phyloP scores from a whole-genome alignment of 192 early-diverging fungal genomes.

The Chytriomyces sp. region DNA sequence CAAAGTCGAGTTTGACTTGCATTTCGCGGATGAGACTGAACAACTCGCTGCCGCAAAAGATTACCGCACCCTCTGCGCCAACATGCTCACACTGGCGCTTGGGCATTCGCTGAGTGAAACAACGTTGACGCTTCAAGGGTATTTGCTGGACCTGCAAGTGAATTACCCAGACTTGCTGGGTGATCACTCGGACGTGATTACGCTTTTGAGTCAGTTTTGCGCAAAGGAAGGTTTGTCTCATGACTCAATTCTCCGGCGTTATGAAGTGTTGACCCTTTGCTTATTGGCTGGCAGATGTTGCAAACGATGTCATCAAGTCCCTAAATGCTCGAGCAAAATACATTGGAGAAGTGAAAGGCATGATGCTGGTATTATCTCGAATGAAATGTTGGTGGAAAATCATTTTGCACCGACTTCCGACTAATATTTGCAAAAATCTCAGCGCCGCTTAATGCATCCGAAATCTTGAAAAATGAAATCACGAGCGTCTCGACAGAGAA shows the following conservation, averaged over 20 bases:
- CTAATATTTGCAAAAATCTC: not conserved
- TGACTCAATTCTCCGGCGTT: not conserved
- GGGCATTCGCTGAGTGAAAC: constrained; percentile 50
- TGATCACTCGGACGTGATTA: constrained; percentile 43
- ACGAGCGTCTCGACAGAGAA: not conserved
- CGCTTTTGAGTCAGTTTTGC: constrained; percentile 51
- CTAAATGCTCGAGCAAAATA: constrained; percentile 48
- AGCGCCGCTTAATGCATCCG: not conserved
- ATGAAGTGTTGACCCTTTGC: not conserved
- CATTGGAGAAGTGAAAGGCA: constrained; percentile 55
- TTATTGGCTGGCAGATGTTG: constrained; percentile 31
- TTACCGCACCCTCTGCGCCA: constrained; percentile 39
- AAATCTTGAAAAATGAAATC: constrained; percentile 34
- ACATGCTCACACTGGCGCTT: constrained; percentile 45
- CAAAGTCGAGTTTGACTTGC: constrained; percentile 39
- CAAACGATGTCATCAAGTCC: constrained; percentile 46
- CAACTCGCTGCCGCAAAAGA: constrained; percentile 37
- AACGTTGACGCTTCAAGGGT: constrained; percentile 50
- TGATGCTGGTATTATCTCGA: constrained; percentile 31
- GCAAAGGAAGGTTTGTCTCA: constrained; percentile 45
- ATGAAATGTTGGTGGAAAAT: constrained; percentile 27
- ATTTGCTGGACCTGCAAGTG: constrained; percentile 55
- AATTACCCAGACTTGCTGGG: constrained; percentile 50
- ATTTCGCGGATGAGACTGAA: constrained; percentile 49
- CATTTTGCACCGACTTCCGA: not conserved